phyloP scores from a whole-genome alignment of 306 rosid species.

The Calophaca sinica region DNA sequence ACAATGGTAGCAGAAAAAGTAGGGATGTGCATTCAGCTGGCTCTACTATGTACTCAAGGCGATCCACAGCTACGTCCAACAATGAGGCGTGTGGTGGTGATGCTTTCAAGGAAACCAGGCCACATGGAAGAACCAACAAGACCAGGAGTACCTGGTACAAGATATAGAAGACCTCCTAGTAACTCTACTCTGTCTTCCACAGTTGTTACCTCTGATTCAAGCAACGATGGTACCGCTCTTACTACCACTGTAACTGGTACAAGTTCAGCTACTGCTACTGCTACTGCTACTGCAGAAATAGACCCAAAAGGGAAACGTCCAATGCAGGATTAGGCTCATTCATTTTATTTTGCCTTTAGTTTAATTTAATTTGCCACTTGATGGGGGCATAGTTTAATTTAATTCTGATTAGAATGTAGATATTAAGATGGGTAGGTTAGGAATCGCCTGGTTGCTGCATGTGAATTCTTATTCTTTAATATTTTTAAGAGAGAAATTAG shows the following conservation, averaged over 20 bases:
- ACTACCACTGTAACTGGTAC: constrained; percentile 38
- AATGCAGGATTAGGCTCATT: constrained; percentile 44
- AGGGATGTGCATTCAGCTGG: constrained; percentile 60
- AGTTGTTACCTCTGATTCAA: constrained; percentile 43
- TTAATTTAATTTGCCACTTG: too few relatives aligned
- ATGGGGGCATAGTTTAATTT: too few relatives aligned
- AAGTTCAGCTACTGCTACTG: too few relatives aligned
- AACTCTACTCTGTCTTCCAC: constrained; percentile 54
- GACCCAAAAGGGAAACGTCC: constrained; percentile 76
- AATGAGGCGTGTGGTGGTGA: constrained; percentile 83
- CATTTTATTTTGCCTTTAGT: neutral
- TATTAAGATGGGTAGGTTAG: constrained; percentile 19
- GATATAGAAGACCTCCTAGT: constrained; percentile 66
- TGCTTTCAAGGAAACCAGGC: constrained; percentile 72
- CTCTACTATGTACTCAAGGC: constrained; percentile 63
- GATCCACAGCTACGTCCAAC: constrained; percentile 76
- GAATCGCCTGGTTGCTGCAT: too few relatives aligned
- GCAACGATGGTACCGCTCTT: constrained; percentile 38
- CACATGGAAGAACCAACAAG: constrained; percentile 78
- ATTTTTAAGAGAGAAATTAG: neutral
- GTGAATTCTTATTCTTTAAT: constrained; percentile 43
- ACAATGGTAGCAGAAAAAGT: constrained; percentile 67
- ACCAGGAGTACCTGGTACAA: constrained; percentile 75
- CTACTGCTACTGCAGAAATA: neutral
- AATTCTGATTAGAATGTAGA: constrained; percentile 24